Evolutionary conservation across 1,284 basidiomycete species (phyloP).

Genomic region (Singerocomus rubriflavus): DNA sequence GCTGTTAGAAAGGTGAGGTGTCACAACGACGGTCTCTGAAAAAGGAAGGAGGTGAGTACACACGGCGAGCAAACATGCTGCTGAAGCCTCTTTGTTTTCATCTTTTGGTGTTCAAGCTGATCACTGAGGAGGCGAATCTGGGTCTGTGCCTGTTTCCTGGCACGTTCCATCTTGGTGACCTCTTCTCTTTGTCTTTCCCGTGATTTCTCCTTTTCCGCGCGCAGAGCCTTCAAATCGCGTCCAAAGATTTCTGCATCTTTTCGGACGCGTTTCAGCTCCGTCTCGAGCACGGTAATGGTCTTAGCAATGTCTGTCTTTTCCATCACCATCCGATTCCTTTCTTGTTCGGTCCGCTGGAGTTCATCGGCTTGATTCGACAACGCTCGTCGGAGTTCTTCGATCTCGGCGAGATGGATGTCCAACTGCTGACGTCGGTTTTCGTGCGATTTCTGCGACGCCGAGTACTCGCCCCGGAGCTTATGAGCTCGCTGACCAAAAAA

Average conservation of each 20-base stretch:
- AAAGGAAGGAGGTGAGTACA: conserved; percentile 29
- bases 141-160: conserved; percentile 61
- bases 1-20: conserved; percentile 30
- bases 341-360: conserved; percentile 56
- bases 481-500: conserved; percentile 46
- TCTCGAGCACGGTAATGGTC: conserved; percentile 61
- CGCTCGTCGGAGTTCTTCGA: conserved; percentile 65
- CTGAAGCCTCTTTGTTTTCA: conserved; percentile 43
- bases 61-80: conserved; percentile 57
- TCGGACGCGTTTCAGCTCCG: conserved; percentile 66
- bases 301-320: conserved; percentile 63
- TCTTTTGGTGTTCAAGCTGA: conserved; percentile 59
- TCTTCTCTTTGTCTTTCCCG: conserved; percentile 56
- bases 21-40: not conserved
- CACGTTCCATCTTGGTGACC: conserved; percentile 48
- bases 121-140: conserved; percentile 66
- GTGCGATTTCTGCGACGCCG: conserved; percentile 61
- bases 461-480: conserved; percentile 58
- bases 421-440: conserved; percentile 69
- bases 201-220: conserved; percentile 61
- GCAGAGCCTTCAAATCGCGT: conserved; percentile 65
- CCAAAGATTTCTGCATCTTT: conserved; percentile 73
- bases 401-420: conserved; percentile 65
- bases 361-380: conserved; percentile 62
- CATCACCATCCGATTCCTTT: conserved; percentile 55